Base-by-base conservation (phyloP, 305 asterid species). In the Rubia occidens region DNA sequence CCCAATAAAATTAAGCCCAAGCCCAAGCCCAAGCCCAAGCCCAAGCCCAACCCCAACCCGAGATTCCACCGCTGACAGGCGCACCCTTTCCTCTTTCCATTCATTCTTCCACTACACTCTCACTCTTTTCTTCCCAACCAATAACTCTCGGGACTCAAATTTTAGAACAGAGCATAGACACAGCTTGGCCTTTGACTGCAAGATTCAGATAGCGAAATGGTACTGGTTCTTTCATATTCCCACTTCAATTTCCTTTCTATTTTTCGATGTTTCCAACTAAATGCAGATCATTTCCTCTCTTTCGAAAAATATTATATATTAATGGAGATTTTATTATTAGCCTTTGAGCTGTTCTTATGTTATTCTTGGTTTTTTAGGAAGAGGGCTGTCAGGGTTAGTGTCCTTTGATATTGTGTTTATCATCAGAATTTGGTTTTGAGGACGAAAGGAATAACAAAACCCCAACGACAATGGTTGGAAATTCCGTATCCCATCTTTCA, bases 401-500 rank as follows among this genome's bases (percentile, higher is more conserved):
- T 35, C 66, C 53, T 40, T 26, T 69, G 74, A 20, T 49, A n/a
- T 74, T 63, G 54, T 45, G 17, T 39, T 44, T 58, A 45, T 43
- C 42, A 51, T 51, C 60, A 24, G 70, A 61, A 63, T 62, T 56
- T 51, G 56, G 15, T 51, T 51, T 51, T 51, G 56, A 56, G 61
- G 26, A 63, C 60, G 17, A 51, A 13, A 64, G 32, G 60, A 7
- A 24, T 60, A 66, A 9, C 60, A 20, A 26, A 29, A 53, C 47
- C 29, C 21, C 11, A 26, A 67, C n/a, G 20, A 67, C 15, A 65
- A 91, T 89, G 97, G 84, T 74, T 47, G 89, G 83, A 70, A 85
- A 80, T 77, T 72, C 88, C 40, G 44, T 82, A 69, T 64, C 71
- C 69, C 81, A 74, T 76, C 75, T 81, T 55, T 83, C 96, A 42